Conservation (phyloP, 106 monocot species). For the Phalaenopsis aphrodite region DNA sequence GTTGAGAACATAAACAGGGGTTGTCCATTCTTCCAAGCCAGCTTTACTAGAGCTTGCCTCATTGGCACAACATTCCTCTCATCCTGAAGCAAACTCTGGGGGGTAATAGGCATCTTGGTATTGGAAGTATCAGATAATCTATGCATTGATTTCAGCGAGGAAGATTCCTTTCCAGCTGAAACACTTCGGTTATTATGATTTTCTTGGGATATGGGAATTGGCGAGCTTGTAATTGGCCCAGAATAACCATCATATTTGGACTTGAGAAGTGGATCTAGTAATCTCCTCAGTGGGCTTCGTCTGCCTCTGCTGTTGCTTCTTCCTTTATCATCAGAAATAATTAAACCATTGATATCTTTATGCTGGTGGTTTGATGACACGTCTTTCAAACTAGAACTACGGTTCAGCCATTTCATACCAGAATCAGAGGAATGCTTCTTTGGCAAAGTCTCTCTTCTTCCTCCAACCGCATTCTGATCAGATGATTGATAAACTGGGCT, state of each 20-base stretch:
- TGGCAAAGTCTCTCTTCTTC: not conserved
- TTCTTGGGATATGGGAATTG: not conserved
- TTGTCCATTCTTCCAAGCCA: constrained; percentile 71
- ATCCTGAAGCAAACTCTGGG: constrained; percentile 1
- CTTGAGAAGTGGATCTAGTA: constrained; percentile 53
- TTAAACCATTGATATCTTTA: not conserved
- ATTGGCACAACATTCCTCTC: constrained; percentile 10
- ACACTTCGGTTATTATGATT: not conserved
- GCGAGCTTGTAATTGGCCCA: not conserved
- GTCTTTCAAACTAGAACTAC: not conserved
- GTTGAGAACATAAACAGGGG: constrained; percentile 68
- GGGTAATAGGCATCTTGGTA: not conserved
- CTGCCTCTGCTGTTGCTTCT: constrained; percentile 18
- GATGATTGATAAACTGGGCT: not conserved
- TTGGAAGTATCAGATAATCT: not conserved
- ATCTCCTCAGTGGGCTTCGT: constrained; percentile 41
- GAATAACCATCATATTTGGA: constrained; percentile 15
- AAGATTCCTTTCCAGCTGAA: not conserved
- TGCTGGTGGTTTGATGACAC: not conserved
- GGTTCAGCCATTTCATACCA: constrained; percentile 7
- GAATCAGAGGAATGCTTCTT: not conserved
- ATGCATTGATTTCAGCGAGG: not conserved
- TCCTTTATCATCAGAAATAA: constrained; percentile 7
- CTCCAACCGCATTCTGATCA: not conserved
- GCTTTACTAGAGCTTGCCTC: constrained; percentile 55